These are phyloP conservation scores for Globisporangium recalcitrans DNA, from an alignment of 352 stramenopile genomes.

Conservation along the genomic window DNA sequence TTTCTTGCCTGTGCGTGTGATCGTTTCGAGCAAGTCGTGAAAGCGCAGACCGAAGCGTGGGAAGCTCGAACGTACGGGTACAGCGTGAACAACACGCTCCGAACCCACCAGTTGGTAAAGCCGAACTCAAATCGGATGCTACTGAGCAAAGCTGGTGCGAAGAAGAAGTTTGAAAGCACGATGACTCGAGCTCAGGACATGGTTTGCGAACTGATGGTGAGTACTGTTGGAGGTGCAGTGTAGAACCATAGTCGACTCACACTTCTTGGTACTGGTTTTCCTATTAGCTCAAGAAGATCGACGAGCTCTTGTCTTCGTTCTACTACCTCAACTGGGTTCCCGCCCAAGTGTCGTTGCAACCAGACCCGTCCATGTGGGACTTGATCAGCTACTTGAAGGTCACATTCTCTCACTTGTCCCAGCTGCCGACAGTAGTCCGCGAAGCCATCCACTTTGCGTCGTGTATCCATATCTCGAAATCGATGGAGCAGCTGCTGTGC, in stretches of 20 bases:
- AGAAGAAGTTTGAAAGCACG: slow-evolving; percentile 81
- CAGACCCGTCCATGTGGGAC: slow-evolving; percentile 77
- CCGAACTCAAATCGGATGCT: slow-evolving; percentile 44
- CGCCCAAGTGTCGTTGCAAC: slow-evolving; percentile 44
- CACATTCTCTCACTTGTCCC: slow-evolving; percentile 58
- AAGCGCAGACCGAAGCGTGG: slow-evolving; percentile 61
- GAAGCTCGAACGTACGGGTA: slow-evolving; percentile 64
- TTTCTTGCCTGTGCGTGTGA: slow-evolving; percentile 68
- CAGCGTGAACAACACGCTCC: slow-evolving; percentile 61
- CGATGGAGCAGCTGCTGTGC: slow-evolving; percentile 61
- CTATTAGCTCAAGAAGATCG: slow-evolving; percentile 73
- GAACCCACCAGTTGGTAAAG: slow-evolving; percentile 25
- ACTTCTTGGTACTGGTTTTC: background rate
- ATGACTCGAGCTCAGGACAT: slow-evolving; percentile 77
- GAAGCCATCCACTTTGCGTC: slow-evolving; percentile 75
- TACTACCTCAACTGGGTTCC: slow-evolving; percentile 79
- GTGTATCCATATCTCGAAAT: slow-evolving; percentile 75
- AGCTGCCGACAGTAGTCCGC: slow-evolving; percentile 48
- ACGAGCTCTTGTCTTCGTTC: slow-evolving; percentile 68
- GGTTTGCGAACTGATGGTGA: slow-evolving; percentile 79
- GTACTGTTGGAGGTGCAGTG: slow-evolving; percentile 3
- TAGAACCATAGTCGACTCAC: background rate
- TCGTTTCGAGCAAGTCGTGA: slow-evolving; percentile 58
- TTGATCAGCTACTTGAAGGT: slow-evolving; percentile 84
- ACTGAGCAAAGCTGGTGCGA: slow-evolving; percentile 58